phyloP scores from a whole-genome alignment of 139 green algal species.

The Coelastrella sp. region DNA sequence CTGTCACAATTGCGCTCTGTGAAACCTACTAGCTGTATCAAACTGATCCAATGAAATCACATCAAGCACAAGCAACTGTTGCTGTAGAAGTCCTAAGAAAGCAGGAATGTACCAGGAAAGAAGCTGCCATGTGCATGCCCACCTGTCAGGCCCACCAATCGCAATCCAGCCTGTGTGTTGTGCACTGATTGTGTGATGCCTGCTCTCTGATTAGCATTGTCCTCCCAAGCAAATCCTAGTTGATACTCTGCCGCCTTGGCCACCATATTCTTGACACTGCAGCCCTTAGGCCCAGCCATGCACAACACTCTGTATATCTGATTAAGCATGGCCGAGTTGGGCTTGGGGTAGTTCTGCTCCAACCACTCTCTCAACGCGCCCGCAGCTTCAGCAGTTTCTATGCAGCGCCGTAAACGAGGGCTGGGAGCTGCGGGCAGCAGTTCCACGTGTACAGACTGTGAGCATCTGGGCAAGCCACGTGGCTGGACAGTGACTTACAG shows the following conservation, averaged over 20 bases:
- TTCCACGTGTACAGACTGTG: neutral
- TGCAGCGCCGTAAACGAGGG: conserved; percentile 19
- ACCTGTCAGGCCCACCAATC: neutral
- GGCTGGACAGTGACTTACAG: no score
- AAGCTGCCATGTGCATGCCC: neutral
- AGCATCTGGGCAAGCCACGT: neutral
- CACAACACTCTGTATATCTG: conserved; percentile 40
- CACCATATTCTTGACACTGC: neutral
- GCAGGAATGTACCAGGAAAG: neutral
- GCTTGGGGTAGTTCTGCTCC: neutral
- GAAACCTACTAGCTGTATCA: neutral
- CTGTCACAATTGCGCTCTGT: neutral
- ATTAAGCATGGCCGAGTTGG: neutral
- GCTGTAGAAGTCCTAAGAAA: neutral
- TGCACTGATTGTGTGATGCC: conserved; percentile 6
- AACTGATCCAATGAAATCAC: neutral
- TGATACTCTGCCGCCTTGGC: neutral
- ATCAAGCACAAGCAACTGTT: neutral
- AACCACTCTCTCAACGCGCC: conserved; percentile 10
- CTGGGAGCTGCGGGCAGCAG: conserved; percentile 19
- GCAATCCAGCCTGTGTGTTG: neutral
- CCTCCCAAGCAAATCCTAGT: neutral
- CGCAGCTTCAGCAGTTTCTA: conserved; percentile 20
- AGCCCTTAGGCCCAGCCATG: neutral
- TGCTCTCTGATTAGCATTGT: neutral